Evolutionary conservation across 768 basidiomycete species (phyloP).

Genomic region (Daedaleopsis nitida): DNA sequence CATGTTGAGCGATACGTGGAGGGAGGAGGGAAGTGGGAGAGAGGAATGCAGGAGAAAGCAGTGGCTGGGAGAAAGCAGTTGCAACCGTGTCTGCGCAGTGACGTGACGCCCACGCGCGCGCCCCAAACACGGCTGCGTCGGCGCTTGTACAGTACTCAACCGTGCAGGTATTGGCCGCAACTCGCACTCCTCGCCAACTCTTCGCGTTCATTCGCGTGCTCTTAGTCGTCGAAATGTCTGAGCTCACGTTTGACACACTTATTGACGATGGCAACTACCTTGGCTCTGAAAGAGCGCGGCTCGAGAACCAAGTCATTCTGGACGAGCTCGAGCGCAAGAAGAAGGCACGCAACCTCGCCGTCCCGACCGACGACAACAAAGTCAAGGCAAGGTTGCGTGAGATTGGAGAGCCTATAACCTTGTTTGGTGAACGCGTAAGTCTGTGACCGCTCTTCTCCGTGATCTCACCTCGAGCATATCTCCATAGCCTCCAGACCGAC

Average conservation of each 20-base stretch:
- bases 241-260: slow-evolving; percentile 75
- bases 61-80: slow-evolving; percentile 1
- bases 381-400: slow-evolving; percentile 89
- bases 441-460: slow-evolving; percentile 3
- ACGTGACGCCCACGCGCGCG: background rate
- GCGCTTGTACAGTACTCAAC: background rate
- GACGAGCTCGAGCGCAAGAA: slow-evolving; percentile 98
- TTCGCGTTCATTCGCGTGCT: too few species aligned
- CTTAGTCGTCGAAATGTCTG: slow-evolving; percentile 51
- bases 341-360: slow-evolving; percentile 88
- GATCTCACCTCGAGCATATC: slow-evolving; percentile 11
- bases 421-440: slow-evolving; percentile 96
- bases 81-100: slow-evolving; percentile 2
- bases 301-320: slow-evolving; percentile 85
- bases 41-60: background rate
- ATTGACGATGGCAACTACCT: slow-evolving; percentile 78
- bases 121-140: background rate
- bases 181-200: background rate
- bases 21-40: slow-evolving; percentile 2
- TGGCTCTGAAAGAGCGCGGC: slow-evolving; percentile 71
- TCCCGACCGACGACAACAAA: slow-evolving; percentile 95
- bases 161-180: too few species aligned
- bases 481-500: slow-evolving; percentile 84
- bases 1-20: slow-evolving; percentile 14
- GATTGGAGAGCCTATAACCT: slow-evolving; percentile 94